These are phyloP conservation scores for Pyrus hybrid DNA, from an alignment of 331 rosid genomes.

Conservation along the genomic window DNA sequence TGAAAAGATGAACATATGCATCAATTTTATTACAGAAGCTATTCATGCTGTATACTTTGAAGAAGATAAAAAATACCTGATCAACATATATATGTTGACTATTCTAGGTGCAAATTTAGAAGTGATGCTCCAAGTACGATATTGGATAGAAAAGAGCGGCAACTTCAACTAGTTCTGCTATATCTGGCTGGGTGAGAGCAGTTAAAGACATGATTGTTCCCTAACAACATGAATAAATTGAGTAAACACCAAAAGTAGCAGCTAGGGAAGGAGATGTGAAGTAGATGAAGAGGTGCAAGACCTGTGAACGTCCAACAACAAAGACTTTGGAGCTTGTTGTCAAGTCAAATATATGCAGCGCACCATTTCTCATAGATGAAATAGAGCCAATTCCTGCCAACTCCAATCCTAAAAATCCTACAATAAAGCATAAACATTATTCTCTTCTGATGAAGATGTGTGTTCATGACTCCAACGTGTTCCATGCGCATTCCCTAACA, in stretches of 20 bases:
- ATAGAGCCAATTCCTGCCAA: constrained; percentile 79
- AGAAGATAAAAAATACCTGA: too few relatives aligned
- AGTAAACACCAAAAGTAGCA: constrained; percentile 3
- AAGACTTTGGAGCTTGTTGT: constrained; percentile 52
- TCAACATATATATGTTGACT: too few relatives aligned
- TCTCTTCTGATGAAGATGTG: constrained; percentile 37
- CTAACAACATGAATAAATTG: constrained; percentile 28
- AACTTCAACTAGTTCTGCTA: constrained; percentile 73
- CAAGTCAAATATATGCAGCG: constrained; percentile 32
- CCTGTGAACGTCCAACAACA: constrained; percentile 94
- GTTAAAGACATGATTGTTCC: constrained; percentile 86
- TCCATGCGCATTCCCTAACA: constrained; percentile 88
- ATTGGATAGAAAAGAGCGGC: constrained; percentile 82
- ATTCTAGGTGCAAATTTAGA: too few relatives aligned
- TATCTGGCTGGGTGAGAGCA: constrained; percentile 59
- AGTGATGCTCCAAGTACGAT: constrained; percentile 27
- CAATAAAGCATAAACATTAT: constrained; percentile 44
- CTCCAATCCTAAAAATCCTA: constrained; percentile 96
- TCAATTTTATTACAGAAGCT: too few relatives aligned
- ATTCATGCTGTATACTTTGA: too few relatives aligned
- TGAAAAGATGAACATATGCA: too few relatives aligned
- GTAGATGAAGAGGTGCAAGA: constrained; percentile 25
- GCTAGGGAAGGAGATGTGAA: neutral
- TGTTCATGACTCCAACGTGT: constrained; percentile 90
- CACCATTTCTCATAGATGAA: constrained; percentile 63